Base-by-base conservation (phyloP, 495 filamentous ascomycete genomes). In the Aspergillus wentii region DNA sequence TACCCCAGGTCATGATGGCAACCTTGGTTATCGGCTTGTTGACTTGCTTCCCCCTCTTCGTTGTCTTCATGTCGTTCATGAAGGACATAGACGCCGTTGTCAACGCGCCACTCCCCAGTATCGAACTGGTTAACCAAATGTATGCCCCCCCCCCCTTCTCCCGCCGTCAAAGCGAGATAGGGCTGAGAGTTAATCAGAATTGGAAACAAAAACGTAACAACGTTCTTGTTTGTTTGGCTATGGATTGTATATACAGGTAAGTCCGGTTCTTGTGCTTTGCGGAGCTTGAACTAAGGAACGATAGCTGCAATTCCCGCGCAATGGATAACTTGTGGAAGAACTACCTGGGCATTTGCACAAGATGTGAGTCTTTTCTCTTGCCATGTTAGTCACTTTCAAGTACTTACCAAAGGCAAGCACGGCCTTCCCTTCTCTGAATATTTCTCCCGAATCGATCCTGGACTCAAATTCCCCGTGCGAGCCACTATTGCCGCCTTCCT, bases 271-370 rank as follows among this genome's bases (percentile, higher is more conserved):
- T n/a, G n/a, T n/a, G 4, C 16, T 2, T 2, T 23, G 16, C 5
- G 17, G 15, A 22, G n/a, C 33, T 14, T 17, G 17, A 17, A 1
- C 20, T 35, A 17, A 42, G 14, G 15, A 11, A 11, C 5, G 4
- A 14, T 15, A 52, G 55, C 38, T 13, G 43, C 45, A 16, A 39
- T 61, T 1, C 54, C 50, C 1, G 36, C 52, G n/a, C 49, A 59
- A 38, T 59, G 55, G 46, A 43, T 61, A 2, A 46, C 36, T 3
- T 35, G 37, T 16, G 58, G 63, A 17, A 51, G 65, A 5, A 41
- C 66, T 29, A 50, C 56, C 3, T 69, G 65, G 63, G 59, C 63
- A 2, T 66, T 69, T 32, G 49, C 65, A 0, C 45, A 62, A 32
- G 63, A 65, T 40, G 49, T 48, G 41, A 43, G 47, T 8, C 4